Percentiles rank a stretch among this genome's conserved stretches.
phyloP scores from a whole-genome alignment of 2,329 filamentous ascomycete species.

The Berkeleyomyces rouxiae region DNA sequence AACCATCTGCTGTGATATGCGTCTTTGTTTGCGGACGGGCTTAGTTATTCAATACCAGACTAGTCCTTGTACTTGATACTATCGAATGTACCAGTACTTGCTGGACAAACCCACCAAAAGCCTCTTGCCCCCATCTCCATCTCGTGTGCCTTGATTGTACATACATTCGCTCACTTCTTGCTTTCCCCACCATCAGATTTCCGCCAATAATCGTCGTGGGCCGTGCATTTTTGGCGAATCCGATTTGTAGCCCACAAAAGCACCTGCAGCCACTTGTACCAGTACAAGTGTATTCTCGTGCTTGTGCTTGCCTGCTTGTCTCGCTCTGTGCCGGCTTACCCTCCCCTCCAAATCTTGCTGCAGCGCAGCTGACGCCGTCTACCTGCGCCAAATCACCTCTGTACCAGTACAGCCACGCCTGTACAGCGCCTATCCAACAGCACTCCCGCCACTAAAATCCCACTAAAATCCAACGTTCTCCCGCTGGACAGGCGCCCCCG shows the following conservation, averaged over 20 bases:
- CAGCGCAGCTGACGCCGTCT: too few species aligned
- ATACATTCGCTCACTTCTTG: background rate
- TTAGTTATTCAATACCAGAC: too few species aligned
- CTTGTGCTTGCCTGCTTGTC: too few species aligned
- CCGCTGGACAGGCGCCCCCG: background rate
- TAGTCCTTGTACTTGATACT: too few species aligned
- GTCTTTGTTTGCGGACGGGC: too few species aligned
- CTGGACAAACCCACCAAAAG: background rate
- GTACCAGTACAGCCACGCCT: too few species aligned
- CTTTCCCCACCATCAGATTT: background rate
- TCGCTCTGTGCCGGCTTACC: too few species aligned
- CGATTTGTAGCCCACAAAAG: background rate
- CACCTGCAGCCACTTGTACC: too few species aligned
- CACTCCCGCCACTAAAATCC: background rate
- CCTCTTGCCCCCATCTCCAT: background rate
- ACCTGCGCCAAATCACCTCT: too few species aligned
- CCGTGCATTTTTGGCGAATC: background rate
- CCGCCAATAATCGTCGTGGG: background rate
- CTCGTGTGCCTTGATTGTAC: background rate
- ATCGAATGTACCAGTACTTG: background rate
- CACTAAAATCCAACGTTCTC: slow-evolving; percentile 2
- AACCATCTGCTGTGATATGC: too few species aligned
- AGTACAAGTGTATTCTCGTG: too few species aligned
- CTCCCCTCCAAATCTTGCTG: too few species aligned
- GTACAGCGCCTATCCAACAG: background rate